These are phyloP conservation scores for Rubia yunnanensis DNA, from an alignment of 257 asterid species.

Conservation along the genomic window DNA sequence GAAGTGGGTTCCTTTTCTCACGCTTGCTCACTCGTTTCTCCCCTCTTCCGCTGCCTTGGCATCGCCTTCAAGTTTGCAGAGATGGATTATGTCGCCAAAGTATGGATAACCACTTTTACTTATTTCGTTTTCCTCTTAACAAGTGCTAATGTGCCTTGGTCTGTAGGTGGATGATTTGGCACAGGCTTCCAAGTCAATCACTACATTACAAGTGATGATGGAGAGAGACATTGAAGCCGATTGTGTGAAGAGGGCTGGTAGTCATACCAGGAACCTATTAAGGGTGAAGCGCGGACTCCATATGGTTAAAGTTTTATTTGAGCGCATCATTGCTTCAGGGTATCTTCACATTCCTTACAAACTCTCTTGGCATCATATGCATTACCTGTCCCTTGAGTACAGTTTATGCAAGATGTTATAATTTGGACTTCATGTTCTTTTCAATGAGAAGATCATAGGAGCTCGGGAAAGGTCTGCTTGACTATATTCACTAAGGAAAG, in stretches of 20 bases:
- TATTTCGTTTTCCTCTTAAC: neutral
- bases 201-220: slow-evolving; percentile 56
- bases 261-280: slow-evolving; percentile 85
- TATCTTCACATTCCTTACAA: slow-evolving; percentile 29
- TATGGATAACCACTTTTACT: slow-evolving; percentile 12
- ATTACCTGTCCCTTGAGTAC: too few species aligned
- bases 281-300: slow-evolving; percentile 93
- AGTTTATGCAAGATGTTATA: neutral
- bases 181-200: slow-evolving; percentile 61
- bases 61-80: slow-evolving; percentile 95
- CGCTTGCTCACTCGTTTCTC: slow-evolving; percentile 84
- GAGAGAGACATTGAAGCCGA: slow-evolving; percentile 58
- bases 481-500: neutral
- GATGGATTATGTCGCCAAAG: slow-evolving; percentile 81
- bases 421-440: neutral
- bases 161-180: slow-evolving; percentile 65
- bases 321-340: slow-evolving; percentile 65
- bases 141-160: neutral
- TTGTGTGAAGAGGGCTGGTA: slow-evolving; percentile 68
- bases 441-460: neutral
- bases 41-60: slow-evolving; percentile 90
- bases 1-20: slow-evolving; percentile 54
- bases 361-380: neutral
- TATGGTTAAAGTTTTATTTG: slow-evolving; percentile 86
- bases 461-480: neutral